Base-by-base conservation (phyloP, 345 rosid genomes). In the Corchorus olitorius region DNA sequence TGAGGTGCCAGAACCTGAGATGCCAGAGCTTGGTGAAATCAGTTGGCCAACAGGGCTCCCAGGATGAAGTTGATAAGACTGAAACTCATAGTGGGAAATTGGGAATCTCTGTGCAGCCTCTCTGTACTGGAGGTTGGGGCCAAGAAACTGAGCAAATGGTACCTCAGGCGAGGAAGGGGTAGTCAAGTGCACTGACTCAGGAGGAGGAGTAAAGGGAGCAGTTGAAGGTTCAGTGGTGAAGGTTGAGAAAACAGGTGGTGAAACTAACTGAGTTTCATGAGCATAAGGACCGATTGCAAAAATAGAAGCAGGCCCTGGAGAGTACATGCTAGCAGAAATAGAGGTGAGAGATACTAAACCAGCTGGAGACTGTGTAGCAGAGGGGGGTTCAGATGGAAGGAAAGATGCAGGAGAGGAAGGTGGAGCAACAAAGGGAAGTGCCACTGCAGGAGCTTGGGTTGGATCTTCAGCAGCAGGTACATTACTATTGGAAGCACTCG, bases 171-270 rank as follows among this genome's bases (percentile, higher is more conserved):
- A 96, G 73, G 99, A 93, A 46, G 99, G 99, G 12, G 92, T 93
- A 65, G 94, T 90, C 82, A 91, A 79, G 83, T 92, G 93, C 80
- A 93, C 80, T 22, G 93, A 93, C 65, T 96, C 99, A 0, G 86
- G 91, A 41, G 98, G 99, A 12, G 98, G 99, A 48, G 97, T 96
- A 70, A 92, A 78, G 2, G 99, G 98, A 72, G 99, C 97, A 53
- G 98, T 93, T 66, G 99, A 96, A n/a, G 99, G 99, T 85, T 96
- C 98, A 2, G 99, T 93, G 41, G 91, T 92, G 81, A 93, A 90
- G 80, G 97, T 77, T 16, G 99, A 96, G 87, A 91, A 90, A 55
- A 88, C 95, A 9, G 99, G 99, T 45, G 98, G 99, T 17, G 99
- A 92, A 50, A 96, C 99, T 65, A 96, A 76, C 78, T 93, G 99